Percentiles rank a stretch among this genome's conserved stretches.
Evolutionary conservation across 768 basidiomycete genomes (phyloP).

Genomic region (Auricularia sp.): DNA sequence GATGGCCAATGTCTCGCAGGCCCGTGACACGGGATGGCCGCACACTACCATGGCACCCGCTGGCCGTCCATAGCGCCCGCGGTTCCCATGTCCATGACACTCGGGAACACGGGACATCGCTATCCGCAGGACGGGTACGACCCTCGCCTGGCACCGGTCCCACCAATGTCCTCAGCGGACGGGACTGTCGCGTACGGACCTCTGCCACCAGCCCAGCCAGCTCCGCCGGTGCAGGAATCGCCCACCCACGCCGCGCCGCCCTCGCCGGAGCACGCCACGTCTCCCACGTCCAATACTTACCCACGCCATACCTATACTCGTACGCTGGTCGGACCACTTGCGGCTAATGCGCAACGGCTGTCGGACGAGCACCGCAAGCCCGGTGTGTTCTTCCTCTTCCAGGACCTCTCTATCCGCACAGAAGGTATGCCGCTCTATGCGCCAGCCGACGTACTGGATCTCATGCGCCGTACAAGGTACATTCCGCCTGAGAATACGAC

Average conservation of each 20-base stretch:
- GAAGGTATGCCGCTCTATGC: constrained; percentile 48
- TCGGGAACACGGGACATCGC: not conserved
- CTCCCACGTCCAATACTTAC: not conserved
- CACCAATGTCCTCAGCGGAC: not conserved
- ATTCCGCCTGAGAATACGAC: constrained; percentile 76
- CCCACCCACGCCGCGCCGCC: not conserved
- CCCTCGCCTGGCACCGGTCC: not conserved
- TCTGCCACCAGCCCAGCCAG: not conserved
- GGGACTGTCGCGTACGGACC: not conserved
- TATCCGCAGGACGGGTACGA: not conserved
- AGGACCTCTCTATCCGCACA: constrained; percentile 86
- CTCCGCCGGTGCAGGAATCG: not conserved
- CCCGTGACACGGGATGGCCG: not conserved
- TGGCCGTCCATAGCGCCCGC: constrained; percentile 1
- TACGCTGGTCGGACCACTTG: constrained; percentile 83
- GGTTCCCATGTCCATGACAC: not conserved
- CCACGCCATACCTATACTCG: constrained; percentile 49
- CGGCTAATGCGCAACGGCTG: constrained; percentile 76
- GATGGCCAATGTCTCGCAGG: not conserved
- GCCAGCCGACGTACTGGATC: too few species aligned
- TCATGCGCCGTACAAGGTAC: constrained; percentile 38
- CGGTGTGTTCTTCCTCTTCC: constrained; percentile 92
- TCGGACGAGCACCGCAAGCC: constrained; percentile 75
- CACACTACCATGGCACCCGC: not conserved
- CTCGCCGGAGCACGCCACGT: not conserved